Evolutionary conservation across 495 filamentous ascomycete genomes (phyloP).

Genomic region (Trichodelitschia bisporula): DNA sequence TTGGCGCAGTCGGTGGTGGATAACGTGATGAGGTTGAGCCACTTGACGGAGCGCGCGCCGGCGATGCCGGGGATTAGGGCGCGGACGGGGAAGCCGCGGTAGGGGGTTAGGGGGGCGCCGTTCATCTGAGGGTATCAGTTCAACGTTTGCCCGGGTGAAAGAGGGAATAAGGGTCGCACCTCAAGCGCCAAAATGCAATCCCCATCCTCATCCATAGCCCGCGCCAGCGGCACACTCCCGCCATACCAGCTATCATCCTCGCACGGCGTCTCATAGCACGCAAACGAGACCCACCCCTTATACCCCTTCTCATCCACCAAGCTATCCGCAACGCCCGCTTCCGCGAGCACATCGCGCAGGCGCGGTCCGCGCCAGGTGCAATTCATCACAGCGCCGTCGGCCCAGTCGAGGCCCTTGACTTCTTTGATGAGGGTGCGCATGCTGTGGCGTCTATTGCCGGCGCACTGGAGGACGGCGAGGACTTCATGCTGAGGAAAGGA

Average conservation of each 20-base stretch:
- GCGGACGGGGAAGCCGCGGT: conserved; percentile 15
- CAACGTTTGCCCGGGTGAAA: not conserved
- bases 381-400: conserved; percentile 38
- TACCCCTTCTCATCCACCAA: conserved; percentile 4
- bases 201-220: conserved; percentile 21
- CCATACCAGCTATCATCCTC: conserved; percentile 34
- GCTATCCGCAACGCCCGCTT: conserved; percentile 15
- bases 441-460: conserved; percentile 36
- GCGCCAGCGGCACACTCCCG: conserved; percentile 22
- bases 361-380: conserved; percentile 31
- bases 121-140: conserved; percentile 12
- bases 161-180: conserved; percentile 11
- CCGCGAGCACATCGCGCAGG: conserved; percentile 26
- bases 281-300: conserved; percentile 22
- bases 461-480: conserved; percentile 32
- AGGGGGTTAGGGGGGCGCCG: conserved; percentile 11
- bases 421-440: conserved; percentile 37
- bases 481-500: conserved; percentile 23
- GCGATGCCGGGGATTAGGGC: conserved; percentile 15
- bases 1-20: conserved; percentile 11
- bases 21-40: conserved; percentile 14
- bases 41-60: conserved; percentile 17
- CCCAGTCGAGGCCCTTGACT: conserved; percentile 38
- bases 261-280: conserved; percentile 22
- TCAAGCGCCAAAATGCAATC: conserved; percentile 30